These are phyloP conservation scores for Escovopsis sp. DNA, from an alignment of 2,329 filamentous ascomycete genomes.

Conservation along the genomic window DNA sequence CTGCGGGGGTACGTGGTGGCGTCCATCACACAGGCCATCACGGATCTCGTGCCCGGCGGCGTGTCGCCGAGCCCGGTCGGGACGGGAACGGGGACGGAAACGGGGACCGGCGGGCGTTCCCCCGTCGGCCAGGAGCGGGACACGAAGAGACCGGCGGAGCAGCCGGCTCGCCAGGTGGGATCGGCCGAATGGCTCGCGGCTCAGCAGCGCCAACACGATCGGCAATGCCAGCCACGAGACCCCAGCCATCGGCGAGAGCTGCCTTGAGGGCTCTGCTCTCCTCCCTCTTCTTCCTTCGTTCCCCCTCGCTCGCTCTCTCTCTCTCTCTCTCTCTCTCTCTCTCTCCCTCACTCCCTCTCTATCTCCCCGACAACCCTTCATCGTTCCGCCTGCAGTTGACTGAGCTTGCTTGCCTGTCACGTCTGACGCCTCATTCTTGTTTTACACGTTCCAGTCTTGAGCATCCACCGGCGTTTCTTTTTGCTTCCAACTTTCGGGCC, in stretches of 20 bases:
- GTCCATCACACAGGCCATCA: conserved; percentile 58
- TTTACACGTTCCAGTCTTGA: too few species aligned
- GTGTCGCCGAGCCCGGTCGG: conserved; percentile 13
- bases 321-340: neutral
- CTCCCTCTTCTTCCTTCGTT: neutral
- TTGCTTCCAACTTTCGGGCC: too few species aligned
- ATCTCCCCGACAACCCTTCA: too few species aligned
- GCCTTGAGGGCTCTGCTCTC: conserved; percentile 11
- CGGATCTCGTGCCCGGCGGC: conserved; percentile 43
- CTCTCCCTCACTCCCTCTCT: neutral
- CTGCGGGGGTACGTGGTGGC: conserved; percentile 59
- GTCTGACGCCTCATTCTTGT: too few species aligned
- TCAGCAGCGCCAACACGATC: conserved; percentile 26
- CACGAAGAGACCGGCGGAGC: conserved; percentile 45
- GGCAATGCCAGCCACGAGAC: conserved; percentile 28
- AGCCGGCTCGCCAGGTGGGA: conserved; percentile 36
- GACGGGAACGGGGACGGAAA: conserved; percentile 4
- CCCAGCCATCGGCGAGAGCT: conserved; percentile 25
- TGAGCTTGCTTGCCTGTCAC: too few species aligned
- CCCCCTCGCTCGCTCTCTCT: too few species aligned
- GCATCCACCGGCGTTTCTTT: too few species aligned
- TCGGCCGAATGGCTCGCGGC: conserved; percentile 36
- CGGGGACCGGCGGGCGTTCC: too few species aligned
- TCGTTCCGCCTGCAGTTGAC: too few species aligned
- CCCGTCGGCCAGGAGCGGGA: conserved; percentile 28